Evolutionary conservation across 2,329 filamentous ascomycete species (phyloP).

Genomic region (Ambrosiella xylebori): DNA sequence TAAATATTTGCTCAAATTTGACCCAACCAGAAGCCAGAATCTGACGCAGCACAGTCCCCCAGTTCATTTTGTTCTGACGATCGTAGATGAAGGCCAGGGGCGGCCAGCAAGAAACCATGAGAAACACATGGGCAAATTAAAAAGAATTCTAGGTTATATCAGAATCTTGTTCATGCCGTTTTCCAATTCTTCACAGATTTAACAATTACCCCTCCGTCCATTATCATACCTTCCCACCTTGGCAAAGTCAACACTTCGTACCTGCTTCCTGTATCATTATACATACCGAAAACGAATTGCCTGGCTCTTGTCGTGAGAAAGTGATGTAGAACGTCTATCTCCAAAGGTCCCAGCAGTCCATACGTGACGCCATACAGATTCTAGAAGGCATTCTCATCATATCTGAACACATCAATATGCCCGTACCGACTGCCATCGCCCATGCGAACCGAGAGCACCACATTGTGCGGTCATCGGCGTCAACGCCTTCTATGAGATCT

Average conservation of each 20-base stretch:
- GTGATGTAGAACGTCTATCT: conserved; percentile 25
- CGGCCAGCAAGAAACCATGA: neutral
- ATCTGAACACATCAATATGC: conserved; percentile 22
- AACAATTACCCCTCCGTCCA: neutral
- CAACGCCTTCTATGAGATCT: conserved; percentile 60
- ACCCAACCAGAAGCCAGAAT: neutral
- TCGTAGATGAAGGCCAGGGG: neutral
- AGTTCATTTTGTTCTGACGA: neutral
- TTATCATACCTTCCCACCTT: neutral
- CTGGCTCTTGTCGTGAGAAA: conserved; percentile 1
- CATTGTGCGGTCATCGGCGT: conserved; percentile 47
- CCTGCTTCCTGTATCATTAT: neutral
- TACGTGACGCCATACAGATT: conserved; percentile 15
- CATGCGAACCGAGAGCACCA: conserved; percentile 25
- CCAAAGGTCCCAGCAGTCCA: conserved; percentile 17
- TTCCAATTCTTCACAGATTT: neutral
- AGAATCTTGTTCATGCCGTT: neutral
- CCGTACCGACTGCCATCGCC: conserved; percentile 25
- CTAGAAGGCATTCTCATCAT: conserved; percentile 21
- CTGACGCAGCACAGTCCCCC: neutral
- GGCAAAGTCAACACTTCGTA: neutral
- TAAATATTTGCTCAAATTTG: conserved; percentile 4
- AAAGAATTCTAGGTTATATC: neutral
- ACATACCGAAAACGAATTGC: neutral
- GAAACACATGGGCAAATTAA: neutral